These are phyloP conservation scores for Aspergillus sp. DNA, from an alignment of 2,329 filamentous ascomycete genomes.

Conservation along the genomic window DNA sequence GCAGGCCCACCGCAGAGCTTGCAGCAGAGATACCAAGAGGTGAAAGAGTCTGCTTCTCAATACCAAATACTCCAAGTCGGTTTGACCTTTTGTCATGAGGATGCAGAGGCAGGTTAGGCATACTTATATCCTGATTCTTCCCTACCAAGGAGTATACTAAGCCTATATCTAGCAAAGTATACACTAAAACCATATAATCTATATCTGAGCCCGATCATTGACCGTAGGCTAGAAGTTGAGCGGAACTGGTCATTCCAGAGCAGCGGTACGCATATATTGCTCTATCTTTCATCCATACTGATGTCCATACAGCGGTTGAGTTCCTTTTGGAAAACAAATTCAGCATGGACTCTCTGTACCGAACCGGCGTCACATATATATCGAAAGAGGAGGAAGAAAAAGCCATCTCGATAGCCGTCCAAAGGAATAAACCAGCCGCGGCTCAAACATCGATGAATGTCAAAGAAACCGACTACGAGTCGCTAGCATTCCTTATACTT, in stretches of 20 bases:
- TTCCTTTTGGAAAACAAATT: slow-evolving; percentile 62
- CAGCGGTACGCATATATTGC: slow-evolving; percentile 41
- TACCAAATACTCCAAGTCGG: slow-evolving; percentile 67
- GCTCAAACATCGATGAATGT: slow-evolving; percentile 47
- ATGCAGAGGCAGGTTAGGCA: slow-evolving; percentile 48
- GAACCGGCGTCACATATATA: slow-evolving; percentile 60
- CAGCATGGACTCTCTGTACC: slow-evolving; percentile 57
- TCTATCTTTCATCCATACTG: background rate
- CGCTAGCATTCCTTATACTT: slow-evolving; percentile 52
- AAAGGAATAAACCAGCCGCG: slow-evolving; percentile 39
- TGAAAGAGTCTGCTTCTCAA: slow-evolving; percentile 59
- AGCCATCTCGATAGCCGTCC: slow-evolving; percentile 47
- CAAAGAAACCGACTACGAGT: slow-evolving; percentile 53
- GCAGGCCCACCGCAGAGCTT: slow-evolving; percentile 49
- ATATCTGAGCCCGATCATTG: slow-evolving; percentile 57
- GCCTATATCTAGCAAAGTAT: slow-evolving; percentile 48
- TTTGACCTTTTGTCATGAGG: slow-evolving; percentile 64
- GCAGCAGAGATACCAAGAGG: slow-evolving; percentile 62
- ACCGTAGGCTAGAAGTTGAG: slow-evolving; percentile 56
- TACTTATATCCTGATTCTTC: background rate
- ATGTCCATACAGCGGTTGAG: slow-evolving; percentile 49
- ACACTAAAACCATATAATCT: slow-evolving; percentile 65
- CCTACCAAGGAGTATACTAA: slow-evolving; percentile 7
- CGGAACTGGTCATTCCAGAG: slow-evolving; percentile 61
- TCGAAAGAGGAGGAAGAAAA: slow-evolving; percentile 58